phyloP scores from a whole-genome alignment of 148 eudicot genomes.

The Silene latifolia region DNA sequence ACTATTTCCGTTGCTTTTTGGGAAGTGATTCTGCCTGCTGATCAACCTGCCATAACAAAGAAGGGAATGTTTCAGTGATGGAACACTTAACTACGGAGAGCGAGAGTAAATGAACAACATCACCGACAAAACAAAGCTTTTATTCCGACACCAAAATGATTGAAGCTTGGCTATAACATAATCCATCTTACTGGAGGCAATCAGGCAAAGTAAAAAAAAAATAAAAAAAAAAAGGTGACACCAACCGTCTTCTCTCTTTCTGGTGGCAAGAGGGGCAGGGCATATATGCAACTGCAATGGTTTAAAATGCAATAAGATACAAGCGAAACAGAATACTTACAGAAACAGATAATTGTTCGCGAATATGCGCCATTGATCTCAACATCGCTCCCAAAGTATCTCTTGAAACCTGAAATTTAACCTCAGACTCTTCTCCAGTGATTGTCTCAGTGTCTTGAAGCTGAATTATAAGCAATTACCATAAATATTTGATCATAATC shows the following conservation, averaged over 20 bases:
- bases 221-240: too few relatives aligned
- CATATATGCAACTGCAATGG: too few relatives aligned
- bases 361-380: slow-evolving; percentile 89
- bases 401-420: slow-evolving; percentile 84
- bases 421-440: slow-evolving; percentile 86
- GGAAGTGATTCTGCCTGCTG: slow-evolving; percentile 40
- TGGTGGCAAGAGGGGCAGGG: too few relatives aligned
- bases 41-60: slow-evolving; percentile 42
- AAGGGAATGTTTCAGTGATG: background rate
- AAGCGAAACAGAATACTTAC: slow-evolving; percentile 30
- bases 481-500: background rate
- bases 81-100: background rate
- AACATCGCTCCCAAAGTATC: slow-evolving; percentile 92
- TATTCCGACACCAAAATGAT: background rate
- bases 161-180: too few relatives aligned
- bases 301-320: too few relatives aligned
- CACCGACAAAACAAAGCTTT: background rate
- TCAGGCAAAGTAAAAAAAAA: too few relatives aligned
- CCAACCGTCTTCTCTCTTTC: too few relatives aligned
- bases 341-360: slow-evolving; percentile 64
- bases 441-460: slow-evolving; percentile 77
- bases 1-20: slow-evolving; percentile 59
- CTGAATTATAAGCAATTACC: slow-evolving; percentile 33
- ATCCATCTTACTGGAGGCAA: too few relatives aligned
- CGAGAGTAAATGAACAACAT: too few relatives aligned